Evolutionary conservation across 352 stramenopile species (phyloP).

Genomic region (Aphanomyces cochlioides): DNA sequence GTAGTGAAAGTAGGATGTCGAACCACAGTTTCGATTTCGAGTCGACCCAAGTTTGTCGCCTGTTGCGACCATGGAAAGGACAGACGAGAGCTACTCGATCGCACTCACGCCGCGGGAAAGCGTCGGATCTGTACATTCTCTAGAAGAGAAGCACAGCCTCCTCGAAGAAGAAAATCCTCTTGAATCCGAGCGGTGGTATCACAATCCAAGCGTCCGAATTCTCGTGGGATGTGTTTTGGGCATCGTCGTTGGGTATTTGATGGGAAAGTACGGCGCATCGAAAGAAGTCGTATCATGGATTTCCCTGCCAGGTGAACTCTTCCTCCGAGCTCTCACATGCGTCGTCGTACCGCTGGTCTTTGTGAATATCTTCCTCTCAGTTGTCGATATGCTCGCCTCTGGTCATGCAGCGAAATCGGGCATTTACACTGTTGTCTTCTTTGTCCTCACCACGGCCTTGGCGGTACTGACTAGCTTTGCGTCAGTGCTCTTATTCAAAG

Average conservation of each 20-base stretch:
- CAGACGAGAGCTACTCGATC: neutral
- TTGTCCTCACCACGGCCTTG: constrained; percentile 19
- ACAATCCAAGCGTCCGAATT: constrained; percentile 14
- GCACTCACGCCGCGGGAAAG: constrained; percentile 1
- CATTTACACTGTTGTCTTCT: constrained; percentile 13
- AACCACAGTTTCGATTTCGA: too few species aligned
- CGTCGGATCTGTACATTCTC: neutral
- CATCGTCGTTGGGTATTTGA: neutral
- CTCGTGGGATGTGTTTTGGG: constrained; percentile 19
- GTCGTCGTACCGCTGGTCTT: constrained; percentile 27
- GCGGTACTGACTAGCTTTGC: constrained; percentile 3
- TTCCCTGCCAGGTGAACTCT: constrained; percentile 20
- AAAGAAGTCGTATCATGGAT: constrained; percentile 24
- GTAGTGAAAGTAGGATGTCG: too few species aligned
- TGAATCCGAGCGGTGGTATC: neutral
- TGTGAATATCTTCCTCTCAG: constrained; percentile 30
- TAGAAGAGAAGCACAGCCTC: neutral
- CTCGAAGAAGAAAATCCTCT: neutral
- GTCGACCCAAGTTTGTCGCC: too few species aligned
- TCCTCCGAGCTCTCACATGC: constrained; percentile 28
- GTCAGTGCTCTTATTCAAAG: constrained; percentile 14
- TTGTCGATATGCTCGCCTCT: constrained; percentile 21
- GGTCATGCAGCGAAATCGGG: constrained; percentile 7
- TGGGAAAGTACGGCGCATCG: constrained; percentile 15
- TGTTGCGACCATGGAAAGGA: too few species aligned